A percentile compares a stretch with the other conserved stretches of the same genome.
Evolutionary conservation across 805 yeast genomes (phyloP).

Genomic region (Candida multigemmis): DNA sequence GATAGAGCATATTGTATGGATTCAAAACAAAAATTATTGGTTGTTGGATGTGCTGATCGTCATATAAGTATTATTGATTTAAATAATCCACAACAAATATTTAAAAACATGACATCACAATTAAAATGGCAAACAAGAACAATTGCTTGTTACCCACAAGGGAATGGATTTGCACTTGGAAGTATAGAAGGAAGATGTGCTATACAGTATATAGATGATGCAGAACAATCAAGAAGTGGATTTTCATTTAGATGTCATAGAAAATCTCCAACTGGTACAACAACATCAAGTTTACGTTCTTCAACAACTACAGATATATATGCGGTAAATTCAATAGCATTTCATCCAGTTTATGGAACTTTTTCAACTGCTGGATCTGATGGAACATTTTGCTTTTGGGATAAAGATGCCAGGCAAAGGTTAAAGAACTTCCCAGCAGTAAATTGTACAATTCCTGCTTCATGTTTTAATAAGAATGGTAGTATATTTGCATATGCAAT

Average conservation of each 20-base stretch:
- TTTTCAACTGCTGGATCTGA: conserved; percentile 93
- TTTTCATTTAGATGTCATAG: conserved; percentile 96
- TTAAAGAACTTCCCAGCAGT: conserved; percentile 70
- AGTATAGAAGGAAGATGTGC: conserved; percentile 95
- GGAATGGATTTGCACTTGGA: conserved; percentile 88
- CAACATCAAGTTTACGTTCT: conserved; percentile 17
- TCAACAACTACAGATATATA: conserved; percentile 55
- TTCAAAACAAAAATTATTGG: conserved; percentile 67
- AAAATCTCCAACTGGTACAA: conserved; percentile 36
- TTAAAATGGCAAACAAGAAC: conserved; percentile 84
- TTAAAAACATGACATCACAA: conserved; percentile 66
- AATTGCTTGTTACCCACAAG: conserved; percentile 79
- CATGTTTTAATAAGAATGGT: conserved; percentile 79
- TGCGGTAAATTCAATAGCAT: conserved; percentile 69
- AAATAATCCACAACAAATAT: conserved; percentile 74
- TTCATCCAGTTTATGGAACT: conserved; percentile 88
- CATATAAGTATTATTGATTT: conserved; percentile 72
- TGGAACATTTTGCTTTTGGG: conserved; percentile 94
- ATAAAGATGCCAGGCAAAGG: conserved; percentile 83
- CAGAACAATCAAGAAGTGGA: conserved; percentile 60
- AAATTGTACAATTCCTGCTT: conserved; percentile 60
- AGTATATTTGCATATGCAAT: conserved; percentile 82
- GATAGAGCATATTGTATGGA: conserved; percentile 92
- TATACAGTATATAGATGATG: conserved; percentile 82
- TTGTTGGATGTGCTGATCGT: conserved; percentile 91